phyloP scores from a whole-genome alignment of 306 rosid species.

The Pterocarpus macrocarpus region DNA sequence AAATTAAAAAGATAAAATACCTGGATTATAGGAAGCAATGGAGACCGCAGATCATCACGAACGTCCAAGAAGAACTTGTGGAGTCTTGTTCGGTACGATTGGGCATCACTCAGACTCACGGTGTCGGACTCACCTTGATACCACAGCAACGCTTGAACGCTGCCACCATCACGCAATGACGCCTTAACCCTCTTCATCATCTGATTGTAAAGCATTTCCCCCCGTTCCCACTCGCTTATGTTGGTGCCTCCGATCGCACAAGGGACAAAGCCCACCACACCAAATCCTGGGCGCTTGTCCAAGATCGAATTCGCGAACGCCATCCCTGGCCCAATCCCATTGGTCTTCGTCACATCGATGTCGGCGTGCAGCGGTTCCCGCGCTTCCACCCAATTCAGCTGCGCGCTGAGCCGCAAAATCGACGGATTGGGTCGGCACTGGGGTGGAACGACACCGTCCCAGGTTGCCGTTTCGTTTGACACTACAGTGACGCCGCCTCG shows the following conservation, averaged over 20 bases:
- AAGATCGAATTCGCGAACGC: slow-evolving; percentile 51
- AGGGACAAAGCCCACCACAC: slow-evolving; percentile 63
- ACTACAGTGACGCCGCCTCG: slow-evolving; percentile 69
- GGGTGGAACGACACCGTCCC: slow-evolving; percentile 79
- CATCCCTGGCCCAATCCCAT: slow-evolving; percentile 62
- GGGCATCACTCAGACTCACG: slow-evolving; percentile 48
- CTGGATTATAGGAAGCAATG: slow-evolving; percentile 84
- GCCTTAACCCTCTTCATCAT: slow-evolving; percentile 68
- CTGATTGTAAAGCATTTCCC: slow-evolving; percentile 58
- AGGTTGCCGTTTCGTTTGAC: slow-evolving; percentile 40
- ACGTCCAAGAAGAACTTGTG: slow-evolving; percentile 65
- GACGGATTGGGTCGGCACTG: slow-evolving; percentile 56
- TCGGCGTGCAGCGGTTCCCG: slow-evolving; percentile 79
- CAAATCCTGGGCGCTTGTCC: slow-evolving; percentile 22
- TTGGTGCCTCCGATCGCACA: slow-evolving; percentile 63
- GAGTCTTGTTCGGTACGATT: slow-evolving; percentile 53
- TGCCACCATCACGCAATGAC: slow-evolving; percentile 54
- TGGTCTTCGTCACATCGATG: slow-evolving; percentile 49
- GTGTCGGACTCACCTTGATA: slow-evolving; percentile 91
- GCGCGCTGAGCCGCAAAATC: slow-evolving; percentile 56
- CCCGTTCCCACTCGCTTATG: slow-evolving; percentile 59
- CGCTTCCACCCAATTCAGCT: slow-evolving; percentile 73
- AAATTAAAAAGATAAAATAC: slow-evolving; percentile 37
- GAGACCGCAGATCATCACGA: slow-evolving; percentile 68
- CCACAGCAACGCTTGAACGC: slow-evolving; percentile 71